Evolutionary conservation across 352 stramenopile genomes (phyloP), one percentile per base, ranked within the genome.

Genomic region (Phytophthora colocasiae): DNA sequence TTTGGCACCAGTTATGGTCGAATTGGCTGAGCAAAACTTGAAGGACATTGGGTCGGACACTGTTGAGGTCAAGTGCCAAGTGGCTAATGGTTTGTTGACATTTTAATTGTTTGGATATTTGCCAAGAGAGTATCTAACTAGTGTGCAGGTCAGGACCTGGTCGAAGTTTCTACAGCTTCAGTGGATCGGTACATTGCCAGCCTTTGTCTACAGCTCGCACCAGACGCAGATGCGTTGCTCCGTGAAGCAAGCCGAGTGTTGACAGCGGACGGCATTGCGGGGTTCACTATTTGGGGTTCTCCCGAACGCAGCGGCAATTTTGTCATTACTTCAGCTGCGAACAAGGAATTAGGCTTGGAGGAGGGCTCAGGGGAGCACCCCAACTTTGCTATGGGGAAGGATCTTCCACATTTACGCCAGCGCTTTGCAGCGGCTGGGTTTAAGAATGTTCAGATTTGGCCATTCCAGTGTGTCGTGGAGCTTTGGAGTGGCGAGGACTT

Each of bases 281-380:
- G 80, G 2, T 87, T 89, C 46, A 85, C 77, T 24, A 89, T 87
- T 66, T 89, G 80, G 80, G 80, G 63, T 32, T 70, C 52, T 3
- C 77, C 75, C 6, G 80, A 85, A 48, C 58, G 69, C 47, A 85
- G 73, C 27, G 75, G 67, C 7, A 72, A 63, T 17, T 89, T 89
- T 51, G 52, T 50, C 39, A 72, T 73, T 38, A 44, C 27, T 29
- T 40, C 61, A 11, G 52, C 41, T 8, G 61, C 62, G 8, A 73
- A 70, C 49, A 76, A 76, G 44, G 68, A 83, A 49, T 26, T 85
- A 2, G 74, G 74, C 3, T 53, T 77, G 5, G 58, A 73, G 43
- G 58, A 78, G 36, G 48, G 49, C 43, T 59, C 58, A 9, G 50
- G 11, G 1, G 66, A 80, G 59, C 71, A 85, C 54, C 32, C 34